These are phyloP conservation scores for Pachysolen tannophilus DNA, from an alignment of 805 yeast species.

Conservation along the genomic window DNA sequence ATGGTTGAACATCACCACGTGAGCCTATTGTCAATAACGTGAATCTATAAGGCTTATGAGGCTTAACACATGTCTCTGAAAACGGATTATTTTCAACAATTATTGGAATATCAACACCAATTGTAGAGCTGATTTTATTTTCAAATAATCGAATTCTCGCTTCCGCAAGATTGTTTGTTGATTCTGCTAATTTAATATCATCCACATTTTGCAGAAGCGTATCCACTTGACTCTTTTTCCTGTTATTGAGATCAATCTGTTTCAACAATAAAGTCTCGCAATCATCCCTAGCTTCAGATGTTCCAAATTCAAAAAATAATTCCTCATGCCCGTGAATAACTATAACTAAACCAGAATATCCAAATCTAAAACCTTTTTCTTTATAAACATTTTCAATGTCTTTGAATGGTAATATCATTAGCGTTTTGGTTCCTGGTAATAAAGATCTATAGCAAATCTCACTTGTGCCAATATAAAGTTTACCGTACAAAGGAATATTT, in stretches of 20 bases:
- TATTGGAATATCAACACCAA: constrained; percentile 62
- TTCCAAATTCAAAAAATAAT: constrained; percentile 68
- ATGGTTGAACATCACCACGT: constrained; percentile 96
- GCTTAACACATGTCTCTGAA: constrained; percentile 40
- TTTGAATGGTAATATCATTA: constrained; percentile 71
- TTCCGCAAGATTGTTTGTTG: constrained; percentile 28
- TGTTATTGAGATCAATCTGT: constrained; percentile 30
- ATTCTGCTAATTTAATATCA: constrained; percentile 21
- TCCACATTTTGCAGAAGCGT: constrained; percentile 16
- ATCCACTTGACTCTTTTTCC: background rate
- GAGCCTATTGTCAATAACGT: constrained; percentile 86
- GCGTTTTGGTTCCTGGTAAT: constrained; percentile 68
- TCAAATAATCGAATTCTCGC: constrained; percentile 64
- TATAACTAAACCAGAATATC: constrained; percentile 63
- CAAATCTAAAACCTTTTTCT: constrained; percentile 63
- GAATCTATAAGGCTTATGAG: constrained; percentile 48
- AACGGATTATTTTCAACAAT: constrained; percentile 60
- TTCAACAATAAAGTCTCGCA: constrained; percentile 48
- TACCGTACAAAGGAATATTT: constrained; percentile 77
- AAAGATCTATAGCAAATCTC: constrained; percentile 76
- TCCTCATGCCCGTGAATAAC: constrained; percentile 72
- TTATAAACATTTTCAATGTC: constrained; percentile 66
- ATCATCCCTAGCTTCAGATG: constrained; percentile 60
- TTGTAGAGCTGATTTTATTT: constrained; percentile 49
- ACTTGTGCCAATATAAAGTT: constrained; percentile 60